Conservation (phyloP, 805 yeast genomes). For the Metschnikowia gruessii region DNA sequence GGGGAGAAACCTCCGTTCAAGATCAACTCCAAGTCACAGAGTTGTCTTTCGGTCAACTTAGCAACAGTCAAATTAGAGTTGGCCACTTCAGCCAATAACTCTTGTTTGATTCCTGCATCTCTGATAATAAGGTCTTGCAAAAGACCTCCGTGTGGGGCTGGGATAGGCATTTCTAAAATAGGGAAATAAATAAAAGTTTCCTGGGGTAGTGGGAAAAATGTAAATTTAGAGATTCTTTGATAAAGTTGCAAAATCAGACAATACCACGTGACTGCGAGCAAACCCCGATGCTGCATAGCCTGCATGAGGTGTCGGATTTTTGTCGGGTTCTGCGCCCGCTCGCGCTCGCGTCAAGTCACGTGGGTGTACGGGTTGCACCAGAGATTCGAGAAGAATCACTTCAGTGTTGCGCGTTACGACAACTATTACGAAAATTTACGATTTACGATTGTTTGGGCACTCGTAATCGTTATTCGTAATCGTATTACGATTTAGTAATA, state of each 20-base stretch:
- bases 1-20: slow-evolving; percentile 95
- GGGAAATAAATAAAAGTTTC: neutral
- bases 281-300: neutral
- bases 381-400: no score
- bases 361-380: no score
- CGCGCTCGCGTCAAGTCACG: neutral
- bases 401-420: no score
- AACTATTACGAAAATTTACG: no score
- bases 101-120: slow-evolving; percentile 59
- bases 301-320: neutral
- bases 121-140: slow-evolving; percentile 83
- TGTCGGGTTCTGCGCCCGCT: neutral
- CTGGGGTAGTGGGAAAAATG: neutral
- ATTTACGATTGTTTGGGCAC: no score
- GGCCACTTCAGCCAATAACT: slow-evolving; percentile 58
- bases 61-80: slow-evolving; percentile 40
- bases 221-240: neutral
- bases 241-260: slow-evolving; percentile 18
- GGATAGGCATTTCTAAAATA: slow-evolving; percentile 47
- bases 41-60: slow-evolving; percentile 75
- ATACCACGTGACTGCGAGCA: slow-evolving; percentile 22
- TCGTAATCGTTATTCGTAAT: no score
- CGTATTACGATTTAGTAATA: no score
- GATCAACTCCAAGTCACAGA: slow-evolving; percentile 90
- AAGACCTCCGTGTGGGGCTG: slow-evolving; percentile 87